Conservation (phyloP, 2,329 filamentous ascomycete genomes). For the Hypoxylon sp. region DNA sequence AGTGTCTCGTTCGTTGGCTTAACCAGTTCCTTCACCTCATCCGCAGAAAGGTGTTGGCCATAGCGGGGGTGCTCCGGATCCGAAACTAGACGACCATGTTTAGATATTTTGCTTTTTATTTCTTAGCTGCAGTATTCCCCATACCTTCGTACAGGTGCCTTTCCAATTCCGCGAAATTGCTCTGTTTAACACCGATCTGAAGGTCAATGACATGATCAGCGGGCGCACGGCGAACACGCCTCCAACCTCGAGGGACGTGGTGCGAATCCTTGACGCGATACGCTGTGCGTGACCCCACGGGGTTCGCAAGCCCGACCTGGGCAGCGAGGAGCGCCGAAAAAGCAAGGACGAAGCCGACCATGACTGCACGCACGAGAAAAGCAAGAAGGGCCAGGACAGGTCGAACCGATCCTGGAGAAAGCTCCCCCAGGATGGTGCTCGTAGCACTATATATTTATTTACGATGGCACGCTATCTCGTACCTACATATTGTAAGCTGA, state of each 20-base stretch:
- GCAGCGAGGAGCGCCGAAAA: constrained; percentile 50
- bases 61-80: constrained; percentile 68
- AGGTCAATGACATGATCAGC: constrained; percentile 66
- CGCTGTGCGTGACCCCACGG: constrained; percentile 47
- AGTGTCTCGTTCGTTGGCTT: constrained; percentile 67
- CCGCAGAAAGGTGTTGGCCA: constrained; percentile 66
- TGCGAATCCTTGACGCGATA: constrained; percentile 69
- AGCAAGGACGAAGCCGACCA: constrained; percentile 47
- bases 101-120: constrained; percentile 11
- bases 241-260: constrained; percentile 66
- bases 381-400: constrained; percentile 20
- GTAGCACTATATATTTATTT: constrained; percentile 29
- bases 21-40: constrained; percentile 68
- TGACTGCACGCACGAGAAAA: constrained; percentile 32
- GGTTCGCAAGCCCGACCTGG: constrained; percentile 47
- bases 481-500: constrained; percentile 36
- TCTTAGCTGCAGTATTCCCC: background rate
- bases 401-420: constrained; percentile 16
- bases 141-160: constrained; percentile 62
- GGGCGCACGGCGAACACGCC: constrained; percentile 62
- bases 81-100: constrained; percentile 59
- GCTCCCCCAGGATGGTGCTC: constrained; percentile 4
- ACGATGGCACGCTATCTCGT: constrained; percentile 37
- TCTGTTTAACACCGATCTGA: constrained; percentile 72
- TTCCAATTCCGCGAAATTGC: constrained; percentile 69